Conservation (phyloP, 176 grass and related monocot species). For the Rhynchospora breviuscula region DNA sequence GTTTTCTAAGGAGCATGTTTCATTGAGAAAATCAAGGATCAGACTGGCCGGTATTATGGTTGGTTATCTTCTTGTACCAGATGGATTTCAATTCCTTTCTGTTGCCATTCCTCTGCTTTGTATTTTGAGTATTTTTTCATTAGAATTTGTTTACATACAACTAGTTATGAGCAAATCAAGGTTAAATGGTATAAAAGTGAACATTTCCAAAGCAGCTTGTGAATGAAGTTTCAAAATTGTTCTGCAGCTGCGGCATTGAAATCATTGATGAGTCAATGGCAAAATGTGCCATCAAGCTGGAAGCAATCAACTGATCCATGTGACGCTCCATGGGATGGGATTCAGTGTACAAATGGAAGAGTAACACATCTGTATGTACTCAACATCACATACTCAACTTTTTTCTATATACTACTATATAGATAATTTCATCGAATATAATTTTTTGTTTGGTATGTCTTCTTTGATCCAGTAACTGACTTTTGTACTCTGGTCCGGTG, state of each 20-base stretch:
- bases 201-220: conserved; percentile 9
- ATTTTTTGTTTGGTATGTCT: background rate
- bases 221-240: background rate
- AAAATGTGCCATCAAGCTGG: conserved; percentile 71
- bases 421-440: conserved; percentile 14
- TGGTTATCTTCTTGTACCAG: background rate
- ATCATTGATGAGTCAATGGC: conserved; percentile 50
- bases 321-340: conserved; percentile 70
- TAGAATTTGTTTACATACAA: conserved; percentile 8
- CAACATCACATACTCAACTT: background rate
- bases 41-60: background rate
- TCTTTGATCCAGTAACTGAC: background rate
- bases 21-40: conserved; percentile 6
- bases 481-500: background rate
- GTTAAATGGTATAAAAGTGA: background rate
- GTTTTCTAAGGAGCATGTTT: background rate
- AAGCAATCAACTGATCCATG: conserved; percentile 54
- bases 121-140: background rate
- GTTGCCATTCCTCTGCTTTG: background rate
- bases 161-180: background rate
- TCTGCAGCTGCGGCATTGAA: conserved; percentile 52
- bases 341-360: conserved; percentile 52
- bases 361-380: conserved; percentile 55
- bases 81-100: conserved; percentile 26
- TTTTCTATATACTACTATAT: background rate